These are phyloP conservation scores for Penicillium freii DNA, from an alignment of 2,329 filamentous ascomycete species.

Conservation along the genomic window DNA sequence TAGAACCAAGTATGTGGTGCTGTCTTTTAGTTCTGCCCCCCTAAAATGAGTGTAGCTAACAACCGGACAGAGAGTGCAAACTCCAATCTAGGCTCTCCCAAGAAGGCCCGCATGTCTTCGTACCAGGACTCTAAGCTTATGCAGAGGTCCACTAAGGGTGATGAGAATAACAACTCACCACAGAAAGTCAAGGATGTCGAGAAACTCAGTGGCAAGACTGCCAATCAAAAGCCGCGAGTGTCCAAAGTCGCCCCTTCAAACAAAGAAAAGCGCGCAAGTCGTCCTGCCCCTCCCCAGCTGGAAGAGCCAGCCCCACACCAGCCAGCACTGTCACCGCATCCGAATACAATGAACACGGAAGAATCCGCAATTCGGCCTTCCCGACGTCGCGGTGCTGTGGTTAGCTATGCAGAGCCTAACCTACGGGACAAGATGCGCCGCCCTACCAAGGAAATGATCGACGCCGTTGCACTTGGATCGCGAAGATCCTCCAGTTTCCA, in stretches of 20 bases:
- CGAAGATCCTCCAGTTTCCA: conserved; percentile 48
- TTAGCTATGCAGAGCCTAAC: conserved; percentile 82
- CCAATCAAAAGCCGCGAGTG: conserved; percentile 13
- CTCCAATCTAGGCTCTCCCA: conserved; percentile 40
- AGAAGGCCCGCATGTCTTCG: conserved; percentile 23
- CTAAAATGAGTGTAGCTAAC: conserved; percentile 12
- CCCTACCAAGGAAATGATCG: conserved; percentile 71
- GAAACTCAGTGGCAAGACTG: conserved; percentile 5
- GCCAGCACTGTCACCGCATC: neutral
- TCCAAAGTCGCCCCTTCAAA: conserved; percentile 6
- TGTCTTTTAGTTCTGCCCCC: neutral
- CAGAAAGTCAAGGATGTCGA: conserved; percentile 15
- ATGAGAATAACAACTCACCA: conserved; percentile 20
- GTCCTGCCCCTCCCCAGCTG: conserved; percentile 6
- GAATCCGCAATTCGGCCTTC: conserved; percentile 52
- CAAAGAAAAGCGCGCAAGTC: conserved; percentile 16
- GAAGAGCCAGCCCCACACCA: conserved; percentile 4
- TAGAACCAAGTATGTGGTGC: conserved; percentile 44
- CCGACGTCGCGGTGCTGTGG: conserved; percentile 63
- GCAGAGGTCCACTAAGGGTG: conserved; percentile 1
- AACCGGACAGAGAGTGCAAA: conserved; percentile 49
- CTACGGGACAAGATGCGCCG: conserved; percentile 80
- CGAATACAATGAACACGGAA: conserved; percentile 11
- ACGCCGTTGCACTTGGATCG: conserved; percentile 60
- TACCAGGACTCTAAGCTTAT: conserved; percentile 18